These are phyloP conservation scores for Alloteropsis semialata DNA, from an alignment of 176 grass and related monocot genomes.

Conservation along the genomic window DNA sequence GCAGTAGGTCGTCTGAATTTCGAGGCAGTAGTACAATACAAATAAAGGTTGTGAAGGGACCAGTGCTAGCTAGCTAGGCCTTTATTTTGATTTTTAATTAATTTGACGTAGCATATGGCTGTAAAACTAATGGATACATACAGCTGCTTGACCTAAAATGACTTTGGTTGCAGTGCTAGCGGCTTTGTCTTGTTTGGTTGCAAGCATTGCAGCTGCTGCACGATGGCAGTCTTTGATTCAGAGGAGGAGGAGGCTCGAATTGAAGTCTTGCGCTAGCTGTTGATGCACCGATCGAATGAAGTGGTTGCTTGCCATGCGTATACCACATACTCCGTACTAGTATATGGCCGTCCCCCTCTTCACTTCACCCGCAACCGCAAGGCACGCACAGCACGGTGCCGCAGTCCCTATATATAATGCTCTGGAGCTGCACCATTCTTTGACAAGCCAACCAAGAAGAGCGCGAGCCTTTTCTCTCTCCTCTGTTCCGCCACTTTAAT, in stretches of 20 bases:
- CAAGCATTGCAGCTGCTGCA: neutral
- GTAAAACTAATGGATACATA: neutral
- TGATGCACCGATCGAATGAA: neutral
- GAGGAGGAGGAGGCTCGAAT: neutral
- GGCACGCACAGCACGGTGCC: neutral
- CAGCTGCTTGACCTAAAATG: neutral
- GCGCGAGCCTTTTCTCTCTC: neutral
- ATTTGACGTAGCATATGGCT: neutral
- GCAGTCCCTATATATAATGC: slow-evolving; percentile 8
- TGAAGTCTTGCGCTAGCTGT: neutral
- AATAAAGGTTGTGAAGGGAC: neutral
- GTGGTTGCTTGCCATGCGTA: too few species aligned
- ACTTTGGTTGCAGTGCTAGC: neutral
- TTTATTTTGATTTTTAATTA: neutral
- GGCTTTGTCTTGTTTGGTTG: neutral
- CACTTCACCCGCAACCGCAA: neutral
- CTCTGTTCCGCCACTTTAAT: neutral
- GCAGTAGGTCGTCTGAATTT: neutral
- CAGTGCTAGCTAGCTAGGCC: neutral
- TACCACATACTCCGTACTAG: too few species aligned
- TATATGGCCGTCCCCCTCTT: too few species aligned
- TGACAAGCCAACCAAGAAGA: slow-evolving; percentile 6
- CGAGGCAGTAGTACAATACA: slow-evolving; percentile 1
- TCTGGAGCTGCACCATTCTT: slow-evolving; percentile 17
- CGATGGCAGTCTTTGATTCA: neutral